Evolutionary conservation across 1,284 basidiomycete species (phyloP).

Genomic region (Tilletiaria anomala): DNA sequence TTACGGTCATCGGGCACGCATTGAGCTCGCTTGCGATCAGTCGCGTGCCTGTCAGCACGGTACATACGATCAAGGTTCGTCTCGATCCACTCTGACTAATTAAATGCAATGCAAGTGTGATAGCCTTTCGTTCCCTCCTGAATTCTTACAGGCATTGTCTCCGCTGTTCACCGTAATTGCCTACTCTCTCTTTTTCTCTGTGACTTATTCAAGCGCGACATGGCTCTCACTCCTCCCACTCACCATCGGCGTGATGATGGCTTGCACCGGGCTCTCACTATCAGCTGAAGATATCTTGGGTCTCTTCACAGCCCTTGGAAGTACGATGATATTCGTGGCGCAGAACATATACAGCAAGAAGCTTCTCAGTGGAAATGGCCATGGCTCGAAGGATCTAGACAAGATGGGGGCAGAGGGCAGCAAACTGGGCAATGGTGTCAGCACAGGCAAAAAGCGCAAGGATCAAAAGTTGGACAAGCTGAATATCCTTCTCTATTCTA

Average conservation of each 20-base stretch:
- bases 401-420: no score
- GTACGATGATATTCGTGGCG: slow-evolving; percentile 86
- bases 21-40: slow-evolving; percentile 93
- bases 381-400: neutral
- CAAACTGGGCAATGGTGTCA: slow-evolving; percentile 36
- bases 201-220: slow-evolving; percentile 77
- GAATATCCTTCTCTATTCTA: slow-evolving; percentile 61
- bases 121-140: neutral
- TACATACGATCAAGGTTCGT: slow-evolving; percentile 92
- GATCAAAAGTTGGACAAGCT: slow-evolving; percentile 75
- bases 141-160: slow-evolving; percentile 73
- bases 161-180: slow-evolving; percentile 91
- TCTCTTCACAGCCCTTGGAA: slow-evolving; percentile 4
- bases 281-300: slow-evolving; percentile 52
- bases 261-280: slow-evolving; percentile 80
- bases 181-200: slow-evolving; percentile 79
- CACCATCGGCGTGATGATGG: slow-evolving; percentile 91
- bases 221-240: slow-evolving; percentile 89
- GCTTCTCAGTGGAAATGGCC: slow-evolving; percentile 57
- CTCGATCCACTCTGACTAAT: neutral
- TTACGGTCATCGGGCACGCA: slow-evolving; percentile 85
- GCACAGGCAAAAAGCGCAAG: slow-evolving; percentile 43
- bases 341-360: slow-evolving; percentile 99
- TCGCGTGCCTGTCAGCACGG: slow-evolving; percentile 87
- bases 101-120: neutral